Evolutionary conservation across 2,329 filamentous ascomycete species (phyloP), one percentile per base, ranked within the genome.

Genomic region (Cytospora piceicola): DNA sequence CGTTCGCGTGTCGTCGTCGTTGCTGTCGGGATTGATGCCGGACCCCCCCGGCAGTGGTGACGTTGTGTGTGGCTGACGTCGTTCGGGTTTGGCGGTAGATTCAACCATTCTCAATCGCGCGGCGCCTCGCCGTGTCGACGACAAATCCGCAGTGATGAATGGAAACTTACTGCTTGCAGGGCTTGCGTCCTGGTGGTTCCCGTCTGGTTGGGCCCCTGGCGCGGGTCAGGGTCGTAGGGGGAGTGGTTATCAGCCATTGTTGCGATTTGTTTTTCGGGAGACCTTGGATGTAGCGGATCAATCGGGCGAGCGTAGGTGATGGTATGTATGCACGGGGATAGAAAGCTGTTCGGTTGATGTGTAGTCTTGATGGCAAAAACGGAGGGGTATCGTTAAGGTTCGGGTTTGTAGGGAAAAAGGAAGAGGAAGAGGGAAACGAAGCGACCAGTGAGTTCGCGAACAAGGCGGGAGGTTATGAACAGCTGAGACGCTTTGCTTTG

Each of bases 161-260:
- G 49, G 22, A 15, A 34, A 63, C 61, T 63, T 63, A 63, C 61
- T 24, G 36, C 39, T 63, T 63, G 61, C 42, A 63, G 53, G 24
- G 53, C 61, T 27, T 63, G 61, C 11, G 53, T 63, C 61, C 61
- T 63, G 39, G 22, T n/a, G 39, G 53, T 63, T 46, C 30, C 53
- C 53, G 61, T 53, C 24, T 12, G 17, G 53, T 11, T 11, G 27
- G 27, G 27, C 3, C 34, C 34, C 59, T 60, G 63, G 34, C 63
- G 56, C 56, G 56, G 63, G 39, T 63, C 58, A 32, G 58, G 58
- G 51, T 56, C 58, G 63, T 61, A 63, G 61, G 58, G 64, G 64
- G 64, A 57, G 61, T 63, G 53, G 61, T 63, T 36, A 46, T 63
- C 61, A 36, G 61, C 61, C 61, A 63, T 63, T 17, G 39, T 46